Evolutionary conservation across 2,329 filamentous ascomycete species (phyloP), one percentile per base, ranked within the genome.

Genomic region (Rhynchosporium agropyri): DNA sequence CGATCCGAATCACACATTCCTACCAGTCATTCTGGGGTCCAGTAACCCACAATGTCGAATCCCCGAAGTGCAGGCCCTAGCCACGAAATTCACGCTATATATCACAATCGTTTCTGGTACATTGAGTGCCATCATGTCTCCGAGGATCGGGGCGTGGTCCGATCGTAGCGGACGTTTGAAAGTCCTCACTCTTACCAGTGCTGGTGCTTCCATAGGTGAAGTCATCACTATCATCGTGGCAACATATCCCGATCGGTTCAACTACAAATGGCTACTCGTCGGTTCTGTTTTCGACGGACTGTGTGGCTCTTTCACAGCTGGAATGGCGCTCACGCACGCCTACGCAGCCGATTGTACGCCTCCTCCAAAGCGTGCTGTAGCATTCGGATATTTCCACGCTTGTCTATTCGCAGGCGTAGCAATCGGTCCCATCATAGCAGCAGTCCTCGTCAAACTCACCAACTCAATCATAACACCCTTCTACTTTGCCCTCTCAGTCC

Each of bases 311-410:
- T 97, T 97, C 74, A 96, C 92, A 0, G 86, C 91, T 0, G 89
- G 89, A 33, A 89, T 89, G 79, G 87, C 89, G 51, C 79, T 89
- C 26, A 88, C 86, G 28, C 89, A 96, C 74, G 92, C 94, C 0
- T 99, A 98, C 76, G 89, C 90, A 12, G 88, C 91, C 46, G 95
- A 99, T 76, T 97, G 92, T 76, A 94, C 92, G 0, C 81, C 89
- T 3, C 90, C 92, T 0, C 89, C 90, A 36, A 86, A 85, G 71
- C 87, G 95, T 26, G 90, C 89, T 64, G 89, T 96, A 7, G 86
- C 88, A 4, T 95, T 98, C 75, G 93, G 92, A 6, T 94, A 93
- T 74, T 89, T 98, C 70, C 91, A 98, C 71, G 92, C 91, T 10
- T 92, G 89, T 69, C 80, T 99, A 8, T 98, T 97, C 75, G 83